These are phyloP conservation scores for Suaeda aralocaspica DNA, from an alignment of 148 eudicot species.

Conservation along the genomic window DNA sequence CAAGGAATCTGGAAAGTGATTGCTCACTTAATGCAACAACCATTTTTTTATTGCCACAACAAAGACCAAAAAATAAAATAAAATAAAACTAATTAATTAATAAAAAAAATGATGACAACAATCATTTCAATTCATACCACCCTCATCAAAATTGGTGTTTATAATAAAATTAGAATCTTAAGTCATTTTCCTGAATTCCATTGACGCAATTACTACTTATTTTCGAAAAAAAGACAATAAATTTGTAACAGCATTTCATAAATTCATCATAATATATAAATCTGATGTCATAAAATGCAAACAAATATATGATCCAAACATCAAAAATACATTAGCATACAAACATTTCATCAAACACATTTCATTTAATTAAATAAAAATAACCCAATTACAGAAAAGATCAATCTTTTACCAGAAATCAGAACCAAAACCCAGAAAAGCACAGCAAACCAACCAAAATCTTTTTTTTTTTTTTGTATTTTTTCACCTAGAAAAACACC, in stretches of 20 bases:
- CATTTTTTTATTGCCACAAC: neutral
- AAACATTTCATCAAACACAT: neutral
- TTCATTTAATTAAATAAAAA: neutral
- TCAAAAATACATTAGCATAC: neutral
- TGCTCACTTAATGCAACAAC: neutral
- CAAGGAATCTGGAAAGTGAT: neutral
- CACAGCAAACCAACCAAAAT: constrained; percentile 6
- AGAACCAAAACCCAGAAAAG: neutral
- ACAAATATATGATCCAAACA: neutral
- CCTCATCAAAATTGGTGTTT: neutral
- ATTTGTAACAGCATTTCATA: neutral
- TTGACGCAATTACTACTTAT: neutral
- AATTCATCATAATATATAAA: neutral
- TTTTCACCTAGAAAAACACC: constrained; percentile 1
- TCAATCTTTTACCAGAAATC: constrained; percentile 10
- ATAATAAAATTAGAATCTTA: no score
- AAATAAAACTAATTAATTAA: neutral
- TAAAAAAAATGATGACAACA: neutral
- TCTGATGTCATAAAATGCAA: neutral
- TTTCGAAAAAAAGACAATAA: neutral
- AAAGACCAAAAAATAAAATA: no score
- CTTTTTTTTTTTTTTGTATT: no score
- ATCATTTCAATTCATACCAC: neutral
- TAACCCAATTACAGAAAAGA: neutral
- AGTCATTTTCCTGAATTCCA: neutral